Evolutionary conservation across 2,329 filamentous ascomycete species (phyloP), one percentile per base, ranked within the genome.

Genomic region (Xylariaceae sp.): DNA sequence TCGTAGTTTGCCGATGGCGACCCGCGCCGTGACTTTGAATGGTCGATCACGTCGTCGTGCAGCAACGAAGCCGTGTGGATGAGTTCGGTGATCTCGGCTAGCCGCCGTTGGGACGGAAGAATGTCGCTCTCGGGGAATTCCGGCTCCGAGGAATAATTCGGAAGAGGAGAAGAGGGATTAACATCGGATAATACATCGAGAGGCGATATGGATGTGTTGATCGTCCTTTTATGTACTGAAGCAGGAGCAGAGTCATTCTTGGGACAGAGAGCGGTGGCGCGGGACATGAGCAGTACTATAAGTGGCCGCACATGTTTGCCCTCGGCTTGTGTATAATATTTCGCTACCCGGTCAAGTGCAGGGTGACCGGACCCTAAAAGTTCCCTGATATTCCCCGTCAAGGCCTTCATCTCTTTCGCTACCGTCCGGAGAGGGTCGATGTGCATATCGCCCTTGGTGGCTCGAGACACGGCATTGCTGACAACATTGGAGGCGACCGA

Each of bases 1-100:
- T 89, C 86, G 46, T 92, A 76, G 61, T 98, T 98, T 21, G 92
- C 92, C 2, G 87, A 94, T 6, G 87, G 84, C 3, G 81, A 79
- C 19, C 87, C 86, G 44, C 92, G 85, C 39, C 92, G 80, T 9
- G 88, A 84, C 29, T 86, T 73, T 1, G 89, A 94, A 61, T 90
- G 85, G 60, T 98, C 92, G 58, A 98, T 95, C 19, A 98, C 92
- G 66, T 98, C 92, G 73, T 98, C 92, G 65, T 98, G 92, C 11
- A 98, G 79, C 13, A 98, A 76, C 2, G 90, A 97, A 1, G 92
- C 89, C 0, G 92, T 97, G 64, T 98, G 92, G 50, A 98, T 97
- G 39, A 98, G 74, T 65, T 98, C 92, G 2, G 90, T 92, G 56
- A 98, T 97, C 65, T 98, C 92, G 36, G 92, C 92, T 26, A 98